Percentiles rank a stretch among this genome's conserved stretches.
These are phyloP conservation scores for Smittium mucronatum DNA, from an alignment of 371 early-diverging fungal species.

Conservation along the genomic window DNA sequence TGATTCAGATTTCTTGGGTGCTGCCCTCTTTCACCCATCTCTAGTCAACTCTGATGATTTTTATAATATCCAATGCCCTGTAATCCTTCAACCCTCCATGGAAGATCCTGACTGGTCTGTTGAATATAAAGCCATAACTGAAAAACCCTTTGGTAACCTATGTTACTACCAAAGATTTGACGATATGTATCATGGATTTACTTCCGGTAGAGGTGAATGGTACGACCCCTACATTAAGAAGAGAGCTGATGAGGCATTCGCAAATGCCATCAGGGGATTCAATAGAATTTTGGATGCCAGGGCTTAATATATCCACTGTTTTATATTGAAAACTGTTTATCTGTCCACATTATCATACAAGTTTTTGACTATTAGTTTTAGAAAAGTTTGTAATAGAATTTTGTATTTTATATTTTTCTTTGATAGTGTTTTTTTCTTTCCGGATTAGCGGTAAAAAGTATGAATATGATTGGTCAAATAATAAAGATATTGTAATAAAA, in stretches of 20 bases:
- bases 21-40: constrained; percentile 50
- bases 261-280: constrained; percentile 19
- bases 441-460: too few relatives aligned
- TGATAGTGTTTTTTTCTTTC: too few relatives aligned
- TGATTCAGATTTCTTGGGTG: constrained; percentile 32
- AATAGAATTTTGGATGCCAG: too few relatives aligned
- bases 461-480: too few relatives aligned
- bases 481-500: too few relatives aligned
- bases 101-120: constrained; percentile 47
- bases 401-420: too few relatives aligned
- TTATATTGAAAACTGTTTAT: too few relatives aligned
- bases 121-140: constrained; percentile 34
- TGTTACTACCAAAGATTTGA: constrained; percentile 45
- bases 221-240: constrained; percentile 18
- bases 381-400: too few relatives aligned
- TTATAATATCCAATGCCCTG: constrained; percentile 38
- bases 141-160: constrained; percentile 42
- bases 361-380: too few relatives aligned
- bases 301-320: too few relatives aligned
- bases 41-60: constrained; percentile 40
- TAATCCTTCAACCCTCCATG: constrained; percentile 44
- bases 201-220: constrained; percentile 52
- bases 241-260: constrained; percentile 29
- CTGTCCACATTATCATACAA: too few relatives aligned
- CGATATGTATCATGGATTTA: constrained; percentile 57